Conservation (phyloP, 257 asterid species). For the Solanum piurae region DNA sequence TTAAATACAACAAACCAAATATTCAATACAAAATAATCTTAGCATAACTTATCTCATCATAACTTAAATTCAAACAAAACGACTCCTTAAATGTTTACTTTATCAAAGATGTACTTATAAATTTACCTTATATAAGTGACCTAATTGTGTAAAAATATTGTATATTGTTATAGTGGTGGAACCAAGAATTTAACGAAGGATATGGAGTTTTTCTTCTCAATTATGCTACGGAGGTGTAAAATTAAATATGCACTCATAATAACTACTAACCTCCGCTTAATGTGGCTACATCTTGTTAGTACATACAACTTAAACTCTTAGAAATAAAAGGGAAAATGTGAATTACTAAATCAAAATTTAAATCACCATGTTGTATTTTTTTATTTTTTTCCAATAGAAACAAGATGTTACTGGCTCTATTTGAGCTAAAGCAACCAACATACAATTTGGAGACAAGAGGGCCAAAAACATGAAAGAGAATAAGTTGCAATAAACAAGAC, state of each 20-base stretch:
- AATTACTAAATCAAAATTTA: not conserved
- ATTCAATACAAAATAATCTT: too few species aligned
- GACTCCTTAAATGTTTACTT: not conserved
- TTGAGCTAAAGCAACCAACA: not conserved
- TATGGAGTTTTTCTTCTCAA: not conserved
- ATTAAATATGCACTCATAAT: not conserved
- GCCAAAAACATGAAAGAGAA: not conserved
- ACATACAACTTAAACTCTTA: not conserved
- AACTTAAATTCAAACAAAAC: not conserved
- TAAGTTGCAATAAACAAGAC: not conserved
- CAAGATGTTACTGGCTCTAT: not conserved
- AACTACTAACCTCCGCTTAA: not conserved
- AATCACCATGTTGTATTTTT: not conserved
- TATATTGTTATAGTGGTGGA: not conserved
- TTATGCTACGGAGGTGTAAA: too few species aligned
- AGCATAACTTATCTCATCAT: not conserved
- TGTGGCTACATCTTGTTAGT: not conserved
- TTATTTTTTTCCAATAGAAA: not conserved
- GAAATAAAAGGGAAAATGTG: not conserved
- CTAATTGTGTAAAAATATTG: not conserved
- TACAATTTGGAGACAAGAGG: not conserved
- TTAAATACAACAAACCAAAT: not conserved
- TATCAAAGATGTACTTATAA: not conserved
- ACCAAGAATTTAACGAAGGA: not conserved
- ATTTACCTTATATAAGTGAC: not conserved